Base-by-base conservation (phyloP, 108 stramenopile species). In the Cyclostephanos invisitatus region DNA sequence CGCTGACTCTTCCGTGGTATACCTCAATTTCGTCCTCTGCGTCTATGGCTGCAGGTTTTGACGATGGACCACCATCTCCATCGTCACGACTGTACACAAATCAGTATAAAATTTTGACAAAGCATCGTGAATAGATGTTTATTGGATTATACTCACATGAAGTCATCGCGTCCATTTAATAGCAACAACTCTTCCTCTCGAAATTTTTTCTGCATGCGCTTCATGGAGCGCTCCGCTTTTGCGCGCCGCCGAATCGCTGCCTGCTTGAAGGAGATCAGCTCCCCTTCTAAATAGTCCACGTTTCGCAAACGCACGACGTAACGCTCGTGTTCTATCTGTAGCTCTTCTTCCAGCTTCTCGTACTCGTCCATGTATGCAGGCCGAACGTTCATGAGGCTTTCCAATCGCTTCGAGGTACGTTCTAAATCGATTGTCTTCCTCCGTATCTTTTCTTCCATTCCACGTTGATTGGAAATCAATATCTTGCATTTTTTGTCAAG, bases 331-430 rank as follows among this genome's bases (percentile, higher is more conserved):
- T 91, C 87, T 37, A 84, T 70, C 67, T 88, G 83, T 58, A 95
- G 82, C 62, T 96, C 93, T 8, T 75, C 55, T 72, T 95, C 92
- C 36, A 96, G 75, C 63, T 86, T 75, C 67, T 96, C 92, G 50
- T 91, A 90, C 81, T 96, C 93, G 66, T 94, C 92, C 83, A 87
- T 88, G 58, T 91, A 95, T 3, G 90, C 75, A 25, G 92, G 91
- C 14, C 88, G 72, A 42, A 90, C 86, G 47, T 72, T 72, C 64
- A 87, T 79, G 22, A 95, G 71, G 60, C 74, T 70, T 22, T 69
- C 74, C 1, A 83, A 50, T 17, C 74, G 73, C 58, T 80, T 83
- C 0, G 54, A 32, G 42, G 53, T 70, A 11, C 78, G 78, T 61
- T 83, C 74, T 20, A 80, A 46, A 35, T 83, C 82, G 55, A 74